These are phyloP conservation scores for Wickerhamomyces alni DNA, from an alignment of 805 yeast species.

Conservation along the genomic window DNA sequence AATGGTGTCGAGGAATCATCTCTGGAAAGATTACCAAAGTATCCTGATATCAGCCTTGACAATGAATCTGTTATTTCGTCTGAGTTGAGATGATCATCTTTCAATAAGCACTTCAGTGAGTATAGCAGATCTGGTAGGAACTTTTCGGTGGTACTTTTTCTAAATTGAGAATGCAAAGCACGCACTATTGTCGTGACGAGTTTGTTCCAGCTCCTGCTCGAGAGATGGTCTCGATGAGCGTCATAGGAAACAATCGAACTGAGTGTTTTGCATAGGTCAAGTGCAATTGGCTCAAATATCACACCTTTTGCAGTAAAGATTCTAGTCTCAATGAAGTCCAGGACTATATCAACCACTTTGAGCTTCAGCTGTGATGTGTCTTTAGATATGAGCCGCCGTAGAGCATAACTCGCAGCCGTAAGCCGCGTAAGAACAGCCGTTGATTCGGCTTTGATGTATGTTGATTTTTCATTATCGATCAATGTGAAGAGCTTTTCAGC, in stretches of 20 bases:
- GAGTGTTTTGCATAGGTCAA: conserved; percentile 25
- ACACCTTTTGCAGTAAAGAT: conserved; percentile 9
- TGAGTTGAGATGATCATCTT: conserved; percentile 21
- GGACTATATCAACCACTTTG: conserved; percentile 8
- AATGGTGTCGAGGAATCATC: conserved; percentile 27
- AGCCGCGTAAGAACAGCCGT: conserved; percentile 26
- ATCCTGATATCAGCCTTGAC: conserved; percentile 14
- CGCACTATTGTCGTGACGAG: conserved; percentile 7
- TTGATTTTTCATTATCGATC: conserved; percentile 31
- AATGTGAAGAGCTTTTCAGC: conserved; percentile 24
- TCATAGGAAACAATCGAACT: conserved; percentile 18
- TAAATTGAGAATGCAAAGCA: conserved; percentile 7
- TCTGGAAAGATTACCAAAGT: conserved; percentile 17
- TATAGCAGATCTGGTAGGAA: conserved; percentile 22
- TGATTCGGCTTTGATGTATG: conserved; percentile 22
- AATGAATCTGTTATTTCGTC: conserved; percentile 15
- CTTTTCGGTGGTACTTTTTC: conserved; percentile 18
- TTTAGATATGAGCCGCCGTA: conserved; percentile 20
- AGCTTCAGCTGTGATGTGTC: conserved; percentile 11
- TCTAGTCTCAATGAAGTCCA: conserved; percentile 8
- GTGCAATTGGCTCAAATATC: conserved; percentile 24
- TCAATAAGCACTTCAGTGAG: conserved; percentile 19
- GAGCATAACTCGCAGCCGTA: conserved; percentile 26
- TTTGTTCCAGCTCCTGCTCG: conserved; percentile 12
- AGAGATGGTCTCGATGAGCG: conserved; percentile 16